Evolutionary conservation across 2,329 filamentous ascomycete genomes (phyloP).

Genomic region (Pleochaeta shiraiana): DNA sequence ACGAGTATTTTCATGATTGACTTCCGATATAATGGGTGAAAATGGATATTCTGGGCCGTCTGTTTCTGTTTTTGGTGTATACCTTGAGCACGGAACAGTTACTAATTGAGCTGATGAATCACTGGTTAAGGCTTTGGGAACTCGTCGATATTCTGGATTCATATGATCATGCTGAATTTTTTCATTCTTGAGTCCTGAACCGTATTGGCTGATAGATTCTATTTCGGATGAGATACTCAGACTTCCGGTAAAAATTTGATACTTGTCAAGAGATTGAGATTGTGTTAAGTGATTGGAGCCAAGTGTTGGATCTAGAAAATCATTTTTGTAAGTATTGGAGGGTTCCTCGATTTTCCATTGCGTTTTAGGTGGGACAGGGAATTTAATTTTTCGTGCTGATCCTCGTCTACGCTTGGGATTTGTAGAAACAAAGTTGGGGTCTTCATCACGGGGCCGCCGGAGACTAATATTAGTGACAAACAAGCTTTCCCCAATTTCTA

Average conservation of each 20-base stretch:
- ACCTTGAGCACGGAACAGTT: neutral
- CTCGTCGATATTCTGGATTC: neutral
- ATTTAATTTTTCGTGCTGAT: constrained; percentile 16
- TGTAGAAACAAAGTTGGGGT: constrained; percentile 11
- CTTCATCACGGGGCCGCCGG: constrained; percentile 15
- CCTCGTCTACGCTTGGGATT: constrained; percentile 24
- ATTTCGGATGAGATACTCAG: neutral
- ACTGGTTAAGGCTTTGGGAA: no score
- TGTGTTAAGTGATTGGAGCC: neutral
- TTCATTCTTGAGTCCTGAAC: neutral
- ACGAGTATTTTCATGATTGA: constrained; percentile 8
- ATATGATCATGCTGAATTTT: neutral
- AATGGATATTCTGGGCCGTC: neutral
- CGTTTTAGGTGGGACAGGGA: neutral
- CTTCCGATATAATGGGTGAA: neutral
- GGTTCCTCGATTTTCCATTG: no score
- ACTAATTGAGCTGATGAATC: neutral
- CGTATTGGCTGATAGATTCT: neutral
- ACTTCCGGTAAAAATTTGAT: neutral
- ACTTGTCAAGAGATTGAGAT: neutral
- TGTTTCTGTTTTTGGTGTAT: neutral
- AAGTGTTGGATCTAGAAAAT: no score
- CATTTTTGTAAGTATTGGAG: no score
- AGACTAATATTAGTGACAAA: constrained; percentile 11
- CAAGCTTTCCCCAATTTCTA: constrained; percentile 5